Evolutionary conservation across 306 rosid genomes (phyloP), one percentile per base, ranked within the genome.

Genomic region (Corylus heterophylla): DNA sequence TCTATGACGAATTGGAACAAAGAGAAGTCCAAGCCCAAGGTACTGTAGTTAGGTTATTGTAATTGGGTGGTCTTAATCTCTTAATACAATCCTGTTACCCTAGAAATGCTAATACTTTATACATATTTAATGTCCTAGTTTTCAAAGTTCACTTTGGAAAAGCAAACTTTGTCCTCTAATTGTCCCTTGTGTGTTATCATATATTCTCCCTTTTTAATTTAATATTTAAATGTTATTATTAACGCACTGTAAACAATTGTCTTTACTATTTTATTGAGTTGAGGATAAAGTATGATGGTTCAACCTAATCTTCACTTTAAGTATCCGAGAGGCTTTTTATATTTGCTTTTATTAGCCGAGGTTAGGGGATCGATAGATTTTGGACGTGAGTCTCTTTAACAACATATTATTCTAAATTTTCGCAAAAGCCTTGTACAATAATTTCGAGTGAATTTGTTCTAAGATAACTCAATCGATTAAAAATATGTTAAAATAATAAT

Each of bases 91-190:
- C 47, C 4, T 17, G 66, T 59, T 39, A 51, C 54, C 54, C 80
- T 61, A 69, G 63, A 69, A 69, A 44, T 50, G 39, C 63, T 1
- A 4, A 25, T 22, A 54, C 4, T 12, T 0, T 4, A 51, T 51
- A 22, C 25, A 31, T 52, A 52, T 27, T 25, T 61, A 62, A 4
- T 12, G 0, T 27, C 44, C 44, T 22, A 50, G 54, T 87, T 78
- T 72, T 55, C 81, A 83, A 92, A 81, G 83, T 77, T 83, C 76
- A 71, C 77, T 85, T 86, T 49, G 74, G 81, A 83, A 88, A 88
- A 91, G 88, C 79, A 89, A 79, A 84, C 74, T 88, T 87, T 93
- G 92, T 82, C 90, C 78, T 84, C 79, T 84, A 89, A 90, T 84
- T 89, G 88, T 83, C 83, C 84, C 81, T n/a, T 29, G 7, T 42